Conservation (phyloP, 2,329 filamentous ascomycete genomes). For the Celoporthe dispersa region DNA sequence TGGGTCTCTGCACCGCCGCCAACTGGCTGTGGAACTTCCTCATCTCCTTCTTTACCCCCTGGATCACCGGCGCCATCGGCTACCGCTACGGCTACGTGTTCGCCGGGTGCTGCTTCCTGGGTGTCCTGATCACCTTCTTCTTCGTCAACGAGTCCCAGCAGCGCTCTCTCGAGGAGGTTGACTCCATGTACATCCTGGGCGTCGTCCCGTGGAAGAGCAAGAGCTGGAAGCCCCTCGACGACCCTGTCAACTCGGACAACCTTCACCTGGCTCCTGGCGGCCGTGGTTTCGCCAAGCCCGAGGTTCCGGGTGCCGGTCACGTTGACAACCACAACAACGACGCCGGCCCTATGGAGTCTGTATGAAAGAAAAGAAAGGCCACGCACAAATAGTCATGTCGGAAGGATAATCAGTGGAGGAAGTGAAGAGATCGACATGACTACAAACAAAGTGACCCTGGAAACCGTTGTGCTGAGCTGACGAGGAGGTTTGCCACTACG, state of each 20-base stretch:
- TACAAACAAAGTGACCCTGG: background rate
- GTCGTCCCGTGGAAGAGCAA: slow-evolving; percentile 61
- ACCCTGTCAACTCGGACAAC: slow-evolving; percentile 27
- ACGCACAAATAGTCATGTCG: background rate
- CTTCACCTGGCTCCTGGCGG: slow-evolving; percentile 28
- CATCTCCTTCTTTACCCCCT: slow-evolving; percentile 69
- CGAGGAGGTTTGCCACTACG: background rate
- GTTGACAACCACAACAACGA: slow-evolving; percentile 19
- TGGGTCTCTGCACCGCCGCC: slow-evolving; percentile 43
- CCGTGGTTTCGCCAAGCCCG: slow-evolving; percentile 25
- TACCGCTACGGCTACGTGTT: slow-evolving; percentile 70
- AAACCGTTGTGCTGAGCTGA: background rate
- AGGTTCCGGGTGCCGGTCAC: slow-evolving; percentile 25
- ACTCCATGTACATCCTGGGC: slow-evolving; percentile 65
- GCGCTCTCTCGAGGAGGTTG: slow-evolving; percentile 68
- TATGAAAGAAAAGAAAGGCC: slow-evolving; percentile 9
- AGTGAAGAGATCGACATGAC: background rate
- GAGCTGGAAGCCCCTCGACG: slow-evolving; percentile 44
- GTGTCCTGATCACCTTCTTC: slow-evolving; percentile 64
- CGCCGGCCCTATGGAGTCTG: slow-evolving; percentile 18
- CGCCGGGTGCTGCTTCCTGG: slow-evolving; percentile 63
- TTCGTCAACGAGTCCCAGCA: slow-evolving; percentile 68
- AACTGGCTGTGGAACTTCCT: slow-evolving; percentile 69
- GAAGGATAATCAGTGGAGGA: slow-evolving; percentile 1
- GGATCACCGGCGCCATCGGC: slow-evolving; percentile 64